Evolutionary conservation across 2,329 filamentous ascomycete species (phyloP).

Genomic region (Celoporthe dispersa): DNA sequence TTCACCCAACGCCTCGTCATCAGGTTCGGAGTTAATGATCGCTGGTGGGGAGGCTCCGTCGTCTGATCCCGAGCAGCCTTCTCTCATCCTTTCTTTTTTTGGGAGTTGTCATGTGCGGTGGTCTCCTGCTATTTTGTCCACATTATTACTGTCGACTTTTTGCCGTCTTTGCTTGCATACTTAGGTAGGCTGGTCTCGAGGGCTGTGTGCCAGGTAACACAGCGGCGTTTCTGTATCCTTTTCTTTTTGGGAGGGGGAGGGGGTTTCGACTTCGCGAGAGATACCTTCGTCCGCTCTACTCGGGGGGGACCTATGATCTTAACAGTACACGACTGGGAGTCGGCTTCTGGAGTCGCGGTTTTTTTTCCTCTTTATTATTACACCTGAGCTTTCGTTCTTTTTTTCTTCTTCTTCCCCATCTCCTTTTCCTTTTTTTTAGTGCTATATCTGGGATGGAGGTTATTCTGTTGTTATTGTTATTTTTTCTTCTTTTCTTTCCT

Average conservation of each 20-base stretch:
- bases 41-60: neutral
- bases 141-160: neutral
- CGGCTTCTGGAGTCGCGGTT: conserved; percentile 5
- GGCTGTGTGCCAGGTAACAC: conserved; percentile 36
- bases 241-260: conserved; percentile 3
- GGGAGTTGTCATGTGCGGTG: neutral
- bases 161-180: conserved; percentile 5
- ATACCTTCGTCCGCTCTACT: conserved; percentile 20
- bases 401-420: conserved; percentile 5
- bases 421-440: neutral
- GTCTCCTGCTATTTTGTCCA: neutral
- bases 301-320: neutral
- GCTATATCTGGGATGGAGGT: neutral
- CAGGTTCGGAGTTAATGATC: conserved; percentile 1
- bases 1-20: neutral
- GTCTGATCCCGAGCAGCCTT: neutral
- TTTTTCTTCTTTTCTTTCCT: neutral
- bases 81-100: neutral
- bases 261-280: conserved; percentile 14
- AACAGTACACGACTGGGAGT: conserved; percentile 17
- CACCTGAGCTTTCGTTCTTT: conserved; percentile 29
- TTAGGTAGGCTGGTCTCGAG: conserved; percentile 12
- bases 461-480: neutral
- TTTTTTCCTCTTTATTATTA: neutral
- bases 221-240: conserved; percentile 22